Evolutionary conservation across 805 yeast species (phyloP).

Genomic region (Saccharomycopsis fibuligera): DNA sequence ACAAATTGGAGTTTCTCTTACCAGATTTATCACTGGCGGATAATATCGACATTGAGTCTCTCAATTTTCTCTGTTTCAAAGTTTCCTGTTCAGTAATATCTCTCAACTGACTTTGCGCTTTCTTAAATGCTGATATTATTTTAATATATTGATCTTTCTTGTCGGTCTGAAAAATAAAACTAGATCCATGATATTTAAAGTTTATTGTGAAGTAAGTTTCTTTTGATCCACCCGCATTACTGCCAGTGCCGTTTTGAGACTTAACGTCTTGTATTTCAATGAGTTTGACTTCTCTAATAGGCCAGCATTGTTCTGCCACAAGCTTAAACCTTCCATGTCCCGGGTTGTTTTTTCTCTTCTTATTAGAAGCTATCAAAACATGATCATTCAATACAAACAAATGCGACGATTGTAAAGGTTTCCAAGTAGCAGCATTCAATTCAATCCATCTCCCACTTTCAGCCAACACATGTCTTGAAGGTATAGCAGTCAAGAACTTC

Average conservation of each 20-base stretch:
- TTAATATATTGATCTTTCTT: constrained; percentile 49
- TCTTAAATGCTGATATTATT: constrained; percentile 48
- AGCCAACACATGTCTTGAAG: constrained; percentile 73
- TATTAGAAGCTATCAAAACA: constrained; percentile 64
- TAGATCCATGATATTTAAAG: constrained; percentile 40
- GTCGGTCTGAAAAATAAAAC: constrained; percentile 57
- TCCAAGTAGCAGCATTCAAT: constrained; percentile 78
- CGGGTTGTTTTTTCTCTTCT: constrained; percentile 32
- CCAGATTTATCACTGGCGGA: constrained; percentile 25
- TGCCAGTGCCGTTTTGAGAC: constrained; percentile 22
- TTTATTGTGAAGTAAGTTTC: constrained; percentile 35
- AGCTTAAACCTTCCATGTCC: constrained; percentile 29
- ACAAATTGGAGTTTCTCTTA: constrained; percentile 32
- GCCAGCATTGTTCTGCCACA: constrained; percentile 75
- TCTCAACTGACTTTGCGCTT: constrained; percentile 55
- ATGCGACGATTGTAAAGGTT: constrained; percentile 69
- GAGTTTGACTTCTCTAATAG: constrained; percentile 53
- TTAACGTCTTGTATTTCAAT: constrained; percentile 31
- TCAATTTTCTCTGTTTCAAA: constrained; percentile 35
- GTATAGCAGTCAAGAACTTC: constrained; percentile 62
- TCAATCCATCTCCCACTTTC: constrained; percentile 86
- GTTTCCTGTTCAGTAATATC: constrained; percentile 48
- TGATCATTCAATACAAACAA: constrained; percentile 73
- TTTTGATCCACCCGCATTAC: constrained; percentile 12
- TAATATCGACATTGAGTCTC: constrained; percentile 40